These are phyloP conservation scores for Beta lomatogona DNA, from an alignment of 179 eudicot genomes.

Conservation along the genomic window DNA sequence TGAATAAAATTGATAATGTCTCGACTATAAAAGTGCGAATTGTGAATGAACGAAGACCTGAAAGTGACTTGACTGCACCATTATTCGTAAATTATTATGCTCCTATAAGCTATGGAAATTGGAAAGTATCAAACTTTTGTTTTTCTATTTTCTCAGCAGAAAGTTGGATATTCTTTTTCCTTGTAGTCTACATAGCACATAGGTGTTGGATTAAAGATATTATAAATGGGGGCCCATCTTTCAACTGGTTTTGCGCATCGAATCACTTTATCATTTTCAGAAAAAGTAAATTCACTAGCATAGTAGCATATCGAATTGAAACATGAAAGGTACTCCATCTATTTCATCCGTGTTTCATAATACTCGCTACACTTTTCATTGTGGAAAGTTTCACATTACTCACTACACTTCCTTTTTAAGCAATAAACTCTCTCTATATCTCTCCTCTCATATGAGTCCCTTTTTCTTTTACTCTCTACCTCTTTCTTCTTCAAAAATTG, in stretches of 20 bases:
- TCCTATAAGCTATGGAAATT: too few species aligned
- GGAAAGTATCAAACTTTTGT: not conserved
- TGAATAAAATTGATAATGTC: not conserved
- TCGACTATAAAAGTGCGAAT: not conserved
- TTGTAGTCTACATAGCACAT: not conserved
- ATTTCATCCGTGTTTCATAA: too few species aligned
- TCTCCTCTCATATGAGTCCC: too few species aligned
- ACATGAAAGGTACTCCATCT: too few species aligned
- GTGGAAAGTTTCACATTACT: too few species aligned
- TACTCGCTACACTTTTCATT: too few species aligned
- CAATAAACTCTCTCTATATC: too few species aligned
- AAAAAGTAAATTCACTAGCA: not conserved
- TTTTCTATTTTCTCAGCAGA: not conserved
- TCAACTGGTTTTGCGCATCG: constrained; percentile 16
- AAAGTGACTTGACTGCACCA: constrained; percentile 1
- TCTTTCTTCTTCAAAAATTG: too few species aligned
- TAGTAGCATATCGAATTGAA: too few species aligned
- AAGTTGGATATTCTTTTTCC: constrained; percentile 9
- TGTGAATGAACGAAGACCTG: constrained; percentile 4
- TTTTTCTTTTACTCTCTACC: too few species aligned
- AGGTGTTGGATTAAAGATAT: constrained; percentile 12
- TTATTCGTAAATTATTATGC: not conserved
- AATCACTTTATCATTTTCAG: constrained; percentile 10
- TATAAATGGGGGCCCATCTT: not conserved
- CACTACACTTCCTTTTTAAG: too few species aligned